phyloP scores from a whole-genome alignment of 257 asterid genomes.

The Solanum pinnatisectum region DNA sequence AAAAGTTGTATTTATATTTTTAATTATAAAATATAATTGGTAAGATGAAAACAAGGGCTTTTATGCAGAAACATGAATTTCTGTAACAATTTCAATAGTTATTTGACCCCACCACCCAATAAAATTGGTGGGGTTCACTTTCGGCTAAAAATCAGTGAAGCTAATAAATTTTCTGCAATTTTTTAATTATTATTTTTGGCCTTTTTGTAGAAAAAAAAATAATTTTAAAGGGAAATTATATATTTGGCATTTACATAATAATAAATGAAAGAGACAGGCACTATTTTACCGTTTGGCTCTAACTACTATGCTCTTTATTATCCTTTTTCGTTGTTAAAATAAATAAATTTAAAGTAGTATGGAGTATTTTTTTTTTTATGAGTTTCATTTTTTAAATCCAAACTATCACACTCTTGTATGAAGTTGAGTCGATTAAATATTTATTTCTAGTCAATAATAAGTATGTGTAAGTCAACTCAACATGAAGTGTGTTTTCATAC shows the following conservation, averaged over 20 bases:
- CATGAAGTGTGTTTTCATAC: background rate
- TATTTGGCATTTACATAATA: background rate
- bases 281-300: background rate
- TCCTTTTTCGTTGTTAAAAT: background rate
- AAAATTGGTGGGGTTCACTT: conserved; percentile 1
- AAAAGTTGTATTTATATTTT: too few relatives aligned
- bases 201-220: background rate
- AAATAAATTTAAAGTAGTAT: background rate
- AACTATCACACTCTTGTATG: background rate
- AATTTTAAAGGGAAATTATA: background rate
- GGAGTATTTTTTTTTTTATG: too few relatives aligned
- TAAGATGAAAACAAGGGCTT: background rate
- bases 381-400: background rate
- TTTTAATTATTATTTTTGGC: background rate
- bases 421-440: background rate
- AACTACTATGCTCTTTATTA: background rate
- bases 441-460: background rate
- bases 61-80: background rate
- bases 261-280: background rate
- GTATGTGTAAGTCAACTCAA: background rate
- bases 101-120: background rate
- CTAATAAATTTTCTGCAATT: background rate
- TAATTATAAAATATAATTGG: background rate
- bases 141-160: conserved; percentile 5
- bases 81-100: background rate